phyloP scores from a whole-genome alignment of 2,329 filamentous ascomycete genomes.

The Chaetomium globosum region DNA sequence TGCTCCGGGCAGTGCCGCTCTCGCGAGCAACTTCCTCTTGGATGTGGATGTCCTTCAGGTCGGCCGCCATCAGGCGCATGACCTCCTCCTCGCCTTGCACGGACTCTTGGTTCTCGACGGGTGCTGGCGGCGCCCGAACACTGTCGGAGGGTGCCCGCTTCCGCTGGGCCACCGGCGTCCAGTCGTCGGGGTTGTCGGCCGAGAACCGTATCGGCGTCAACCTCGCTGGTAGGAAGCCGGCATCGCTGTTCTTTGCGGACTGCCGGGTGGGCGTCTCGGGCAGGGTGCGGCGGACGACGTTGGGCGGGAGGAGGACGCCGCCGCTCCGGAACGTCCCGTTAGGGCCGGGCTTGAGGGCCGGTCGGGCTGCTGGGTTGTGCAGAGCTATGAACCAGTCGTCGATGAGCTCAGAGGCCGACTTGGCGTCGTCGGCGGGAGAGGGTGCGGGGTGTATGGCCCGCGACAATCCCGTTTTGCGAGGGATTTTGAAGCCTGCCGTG shows the following conservation, averaged over 20 bases:
- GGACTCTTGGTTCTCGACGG: background rate
- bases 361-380: conserved; percentile 18
- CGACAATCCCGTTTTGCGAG: background rate
- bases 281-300: conserved; percentile 21
- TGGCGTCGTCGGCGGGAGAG: conserved; percentile 11
- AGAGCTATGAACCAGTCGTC: conserved; percentile 32
- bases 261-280: conserved; percentile 26
- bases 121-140: background rate
- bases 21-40: background rate
- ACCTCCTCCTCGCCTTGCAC: background rate
- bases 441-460: background rate
- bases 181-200: conserved; percentile 47
- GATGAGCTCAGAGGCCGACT: conserved; percentile 29
- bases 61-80: background rate
- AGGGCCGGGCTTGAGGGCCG: background rate
- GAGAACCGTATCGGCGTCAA: conserved; percentile 34
- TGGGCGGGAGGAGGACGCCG: conserved; percentile 19
- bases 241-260: conserved; percentile 18
- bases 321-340: conserved; percentile 9
- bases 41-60: background rate
- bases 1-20: too few species aligned
- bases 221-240: conserved; percentile 23
- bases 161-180: conserved; percentile 52
- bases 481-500: background rate
- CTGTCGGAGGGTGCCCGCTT: conserved; percentile 26